A percentile compares a stretch with the other conserved stretches of the same genome.
Conservation (phyloP, 768 basidiomycete species). For the Lactarius hatsudake region DNA sequence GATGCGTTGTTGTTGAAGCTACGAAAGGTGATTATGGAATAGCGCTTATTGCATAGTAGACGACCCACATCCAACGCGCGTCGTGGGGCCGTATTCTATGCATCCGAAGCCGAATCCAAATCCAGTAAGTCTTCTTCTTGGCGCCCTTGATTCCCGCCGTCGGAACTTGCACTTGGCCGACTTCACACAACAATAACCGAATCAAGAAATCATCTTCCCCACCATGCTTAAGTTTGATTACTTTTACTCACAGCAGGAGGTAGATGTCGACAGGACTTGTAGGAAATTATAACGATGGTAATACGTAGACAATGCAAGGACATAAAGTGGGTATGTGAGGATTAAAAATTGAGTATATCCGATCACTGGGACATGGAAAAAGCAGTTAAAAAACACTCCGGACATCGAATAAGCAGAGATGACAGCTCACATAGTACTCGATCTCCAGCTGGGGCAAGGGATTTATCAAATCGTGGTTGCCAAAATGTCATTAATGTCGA, state of each 20-base stretch:
- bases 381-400: conserved; percentile 15
- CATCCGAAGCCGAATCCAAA: neutral
- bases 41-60: neutral
- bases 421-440: conserved; percentile 78
- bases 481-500: conserved; percentile 29
- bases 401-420: neutral
- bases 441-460: conserved; percentile 74
- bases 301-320: neutral
- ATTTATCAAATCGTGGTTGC: neutral
- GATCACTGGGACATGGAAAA: conserved; percentile 16
- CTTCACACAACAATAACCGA: neutral
- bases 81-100: neutral
- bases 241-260: neutral
- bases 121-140: neutral
- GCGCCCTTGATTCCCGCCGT: neutral
- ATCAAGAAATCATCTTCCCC: neutral
- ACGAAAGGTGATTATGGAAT: no score
- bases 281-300: neutral
- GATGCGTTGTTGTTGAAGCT: no score
- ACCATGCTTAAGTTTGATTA: neutral
- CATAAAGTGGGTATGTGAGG: neutral
- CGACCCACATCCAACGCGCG: neutral
- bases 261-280: neutral
- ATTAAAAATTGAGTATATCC: neutral
- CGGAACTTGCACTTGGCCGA: neutral